Evolutionary conservation across 768 basidiomycete species (phyloP).

Genomic region (Agaricus sinodeliciosus): DNA sequence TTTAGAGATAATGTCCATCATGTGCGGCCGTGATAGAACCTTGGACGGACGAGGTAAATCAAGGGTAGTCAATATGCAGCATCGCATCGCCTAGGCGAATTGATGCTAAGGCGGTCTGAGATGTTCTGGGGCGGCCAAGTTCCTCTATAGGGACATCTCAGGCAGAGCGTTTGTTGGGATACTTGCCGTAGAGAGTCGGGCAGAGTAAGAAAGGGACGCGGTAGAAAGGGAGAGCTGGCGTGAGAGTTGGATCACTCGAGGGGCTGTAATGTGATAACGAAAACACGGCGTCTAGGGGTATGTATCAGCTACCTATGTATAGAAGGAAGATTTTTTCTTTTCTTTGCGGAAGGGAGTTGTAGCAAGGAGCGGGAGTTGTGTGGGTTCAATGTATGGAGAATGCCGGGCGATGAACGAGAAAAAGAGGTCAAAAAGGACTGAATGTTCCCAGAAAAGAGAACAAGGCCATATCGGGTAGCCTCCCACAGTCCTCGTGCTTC

Average conservation of each 20-base stretch:
- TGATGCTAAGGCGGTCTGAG: background rate
- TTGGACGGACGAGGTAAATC: background rate
- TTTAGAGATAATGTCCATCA: background rate
- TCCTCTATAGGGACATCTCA: background rate
- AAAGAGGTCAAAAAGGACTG: background rate
- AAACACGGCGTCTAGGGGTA: background rate
- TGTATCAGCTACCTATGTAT: background rate
- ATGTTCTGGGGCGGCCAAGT: background rate
- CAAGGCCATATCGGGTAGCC: slow-evolving; percentile 1
- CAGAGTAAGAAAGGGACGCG: no score
- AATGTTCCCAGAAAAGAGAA: slow-evolving; percentile 1
- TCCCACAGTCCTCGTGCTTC: slow-evolving; percentile 5
- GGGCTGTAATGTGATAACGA: background rate
- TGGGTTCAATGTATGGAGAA: background rate
- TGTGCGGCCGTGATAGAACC: no score
- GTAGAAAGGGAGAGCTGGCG: background rate
- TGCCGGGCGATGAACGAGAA: background rate
- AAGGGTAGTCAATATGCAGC: background rate
- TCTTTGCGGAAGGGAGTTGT: background rate
- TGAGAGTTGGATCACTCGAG: no score
- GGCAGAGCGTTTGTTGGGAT: no score
- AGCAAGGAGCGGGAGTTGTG: background rate
- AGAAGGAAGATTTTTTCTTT: background rate
- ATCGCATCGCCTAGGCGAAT: background rate
- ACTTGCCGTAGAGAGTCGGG: no score